Evolutionary conservation across 257 asterid species (phyloP), one percentile per base, ranked within the genome.

Genomic region (Striga asiatica): DNA sequence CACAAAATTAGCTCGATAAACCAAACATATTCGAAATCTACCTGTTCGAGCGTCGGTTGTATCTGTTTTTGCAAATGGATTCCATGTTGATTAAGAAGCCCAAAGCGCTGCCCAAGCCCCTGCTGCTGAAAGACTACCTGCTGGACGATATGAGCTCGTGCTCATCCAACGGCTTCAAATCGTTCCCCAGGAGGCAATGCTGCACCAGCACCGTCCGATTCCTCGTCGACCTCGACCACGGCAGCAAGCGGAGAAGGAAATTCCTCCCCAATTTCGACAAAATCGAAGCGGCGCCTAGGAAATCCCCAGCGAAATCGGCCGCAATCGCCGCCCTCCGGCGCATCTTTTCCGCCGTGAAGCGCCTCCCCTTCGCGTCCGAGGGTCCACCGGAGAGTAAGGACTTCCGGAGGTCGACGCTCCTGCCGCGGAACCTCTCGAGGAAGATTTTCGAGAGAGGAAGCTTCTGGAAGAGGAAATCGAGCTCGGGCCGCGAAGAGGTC

Each of bases 301-400:
- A 20, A 12, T 65, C 12, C 63, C 75, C 61, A 8, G n/a, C 70
- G 13, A 81, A 66, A 68, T 71, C n/a, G n/a, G n/a, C 66, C 0
- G 53, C 69, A 0, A 35, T 57, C 12, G 70, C 89, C 38, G 77
- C 84, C 4, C 64, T 85, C 22, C 77, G 66, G 7, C 69, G 68
- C 52, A 68, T 78, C 22, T 64, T 82, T 35, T 58, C 81, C 21
- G 85, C 88, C 50, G 79, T 86, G 9, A 82, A 73, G 20, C 70
- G 68, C 56, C 70, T 84, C 41, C 78, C 78, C 0, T 70, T 81
- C 34, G 41, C 69, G 35, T 46, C 52, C 56, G 18, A 1, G 0
- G 48, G 42, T 3, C 7, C 14, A 0, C 42, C 78, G 8, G 43
- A 64, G 5, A 51, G 41, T 0, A 62, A 66, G 45, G 72, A 54